phyloP scores from a whole-genome alignment of 2,329 filamentous ascomycete species.

The Pyricularia sp. region DNA sequence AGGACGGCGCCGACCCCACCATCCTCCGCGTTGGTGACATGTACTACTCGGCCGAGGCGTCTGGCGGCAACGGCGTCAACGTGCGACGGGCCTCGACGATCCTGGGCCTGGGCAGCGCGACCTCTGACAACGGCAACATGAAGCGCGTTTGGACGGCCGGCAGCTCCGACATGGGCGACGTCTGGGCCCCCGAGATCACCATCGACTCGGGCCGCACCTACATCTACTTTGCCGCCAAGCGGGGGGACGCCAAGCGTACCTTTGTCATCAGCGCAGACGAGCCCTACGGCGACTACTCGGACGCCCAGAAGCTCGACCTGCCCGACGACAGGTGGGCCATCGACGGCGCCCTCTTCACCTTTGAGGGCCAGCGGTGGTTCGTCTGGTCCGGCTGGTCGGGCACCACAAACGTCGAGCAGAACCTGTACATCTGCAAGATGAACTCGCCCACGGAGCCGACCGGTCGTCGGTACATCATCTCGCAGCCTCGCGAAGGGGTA shows the following conservation, averaged over 20 bases:
- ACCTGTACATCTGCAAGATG: constrained; percentile 16
- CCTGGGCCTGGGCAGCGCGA: constrained; percentile 9
- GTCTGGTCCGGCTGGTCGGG: constrained; percentile 17
- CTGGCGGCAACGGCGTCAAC: constrained; percentile 10
- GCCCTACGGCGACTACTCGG: constrained; percentile 10
- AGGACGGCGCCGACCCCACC: constrained; percentile 13
- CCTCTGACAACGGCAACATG: constrained; percentile 1
- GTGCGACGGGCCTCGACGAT: constrained; percentile 12
- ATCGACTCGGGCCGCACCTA: constrained; percentile 10
- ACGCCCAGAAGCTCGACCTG: constrained; percentile 12
- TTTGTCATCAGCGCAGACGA: constrained; percentile 14
- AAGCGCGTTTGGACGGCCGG: constrained; percentile 9
- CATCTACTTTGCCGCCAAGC: constrained; percentile 15
- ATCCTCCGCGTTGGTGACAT: constrained; percentile 11
- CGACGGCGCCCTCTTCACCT: constrained; percentile 14
- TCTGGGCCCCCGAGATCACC: constrained; percentile 10
- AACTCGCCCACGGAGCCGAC: constrained; percentile 10
- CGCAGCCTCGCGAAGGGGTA: constrained; percentile 13
- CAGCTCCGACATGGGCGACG: constrained; percentile 6
- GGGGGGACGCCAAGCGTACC: constrained; percentile 13
- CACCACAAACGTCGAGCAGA: constrained; percentile 11
- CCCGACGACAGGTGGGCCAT: constrained; percentile 17
- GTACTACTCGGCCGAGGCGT: constrained; percentile 16
- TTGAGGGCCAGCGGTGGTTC: constrained; percentile 13
- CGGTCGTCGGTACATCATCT: constrained; percentile 14